Conservation (phyloP, 2,329 filamentous ascomycete species). For the Colletotrichum plurivorum region DNA sequence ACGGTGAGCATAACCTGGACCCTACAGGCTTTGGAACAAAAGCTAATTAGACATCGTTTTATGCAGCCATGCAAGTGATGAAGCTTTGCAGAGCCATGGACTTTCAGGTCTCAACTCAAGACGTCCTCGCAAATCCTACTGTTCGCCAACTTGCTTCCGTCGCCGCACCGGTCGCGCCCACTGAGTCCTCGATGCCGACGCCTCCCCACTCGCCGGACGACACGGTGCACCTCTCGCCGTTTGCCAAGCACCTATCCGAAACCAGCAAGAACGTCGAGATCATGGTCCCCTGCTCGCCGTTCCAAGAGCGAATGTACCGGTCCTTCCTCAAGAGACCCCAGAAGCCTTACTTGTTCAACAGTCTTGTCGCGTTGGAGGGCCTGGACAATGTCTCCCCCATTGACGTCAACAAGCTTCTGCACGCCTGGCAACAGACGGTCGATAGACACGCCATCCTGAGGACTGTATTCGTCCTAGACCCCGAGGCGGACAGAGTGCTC, state of each 20-base stretch:
- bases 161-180: background rate
- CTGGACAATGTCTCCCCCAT: background rate
- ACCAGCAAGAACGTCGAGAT: constrained; percentile 18
- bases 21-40: background rate
- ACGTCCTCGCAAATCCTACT: constrained; percentile 27
- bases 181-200: background rate
- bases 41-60: background rate
- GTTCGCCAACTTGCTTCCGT: background rate
- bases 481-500: constrained; percentile 49
- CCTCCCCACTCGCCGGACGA: background rate
- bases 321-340: constrained; percentile 6
- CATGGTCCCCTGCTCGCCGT: constrained; percentile 63
- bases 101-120: constrained; percentile 61
- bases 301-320: constrained; percentile 69
- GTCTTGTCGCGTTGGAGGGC: constrained; percentile 48
- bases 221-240: background rate
- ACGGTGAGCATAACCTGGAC: background rate
- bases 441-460: constrained; percentile 74
- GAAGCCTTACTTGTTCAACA: constrained; percentile 57
- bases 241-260: background rate
- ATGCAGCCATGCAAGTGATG: constrained; percentile 56
- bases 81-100: constrained; percentile 68
- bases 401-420: constrained; percentile 62
- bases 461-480: constrained; percentile 70
- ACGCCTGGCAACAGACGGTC: constrained; percentile 68